A percentile compares a stretch with the other conserved stretches of the same genome.
Evolutionary conservation across 176 grass and related monocot species (phyloP).

Genomic region (Aegilops sharonensis): DNA sequence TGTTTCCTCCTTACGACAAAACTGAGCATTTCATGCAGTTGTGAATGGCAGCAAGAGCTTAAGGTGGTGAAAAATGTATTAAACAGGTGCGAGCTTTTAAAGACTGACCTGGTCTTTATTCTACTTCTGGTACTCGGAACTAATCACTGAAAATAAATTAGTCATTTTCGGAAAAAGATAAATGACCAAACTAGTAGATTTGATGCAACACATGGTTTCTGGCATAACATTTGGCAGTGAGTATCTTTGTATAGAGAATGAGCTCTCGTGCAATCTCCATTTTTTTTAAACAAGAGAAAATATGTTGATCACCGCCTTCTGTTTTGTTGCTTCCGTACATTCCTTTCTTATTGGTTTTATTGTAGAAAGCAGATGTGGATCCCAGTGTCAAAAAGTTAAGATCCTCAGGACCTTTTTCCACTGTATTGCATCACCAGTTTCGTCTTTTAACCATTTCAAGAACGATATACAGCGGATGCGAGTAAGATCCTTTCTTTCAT

Average conservation of each 20-base stretch:
- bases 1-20: neutral
- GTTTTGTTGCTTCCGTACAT: neutral
- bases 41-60: neutral
- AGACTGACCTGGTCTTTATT: neutral
- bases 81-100: neutral
- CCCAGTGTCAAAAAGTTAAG: neutral
- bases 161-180: slow-evolving; percentile 16
- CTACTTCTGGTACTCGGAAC: slow-evolving; percentile 2
- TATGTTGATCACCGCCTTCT: neutral
- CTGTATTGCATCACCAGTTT: neutral
- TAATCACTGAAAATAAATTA: slow-evolving; percentile 15
- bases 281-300: neutral
- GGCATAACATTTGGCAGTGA: neutral
- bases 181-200: slow-evolving; percentile 22
- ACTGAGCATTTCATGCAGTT: neutral
- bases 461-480: neutral
- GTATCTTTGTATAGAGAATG: slow-evolving; percentile 17
- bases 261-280: neutral
- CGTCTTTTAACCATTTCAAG: neutral
- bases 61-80: neutral
- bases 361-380: neutral
- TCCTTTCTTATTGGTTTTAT: slow-evolving; percentile 5
- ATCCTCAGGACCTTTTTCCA: neutral
- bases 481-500: neutral
- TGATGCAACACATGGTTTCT: slow-evolving; percentile 11